These are phyloP conservation scores for Ganoderma multipileum DNA, from an alignment of 1,284 basidiomycete genomes.

Conservation along the genomic window DNA sequence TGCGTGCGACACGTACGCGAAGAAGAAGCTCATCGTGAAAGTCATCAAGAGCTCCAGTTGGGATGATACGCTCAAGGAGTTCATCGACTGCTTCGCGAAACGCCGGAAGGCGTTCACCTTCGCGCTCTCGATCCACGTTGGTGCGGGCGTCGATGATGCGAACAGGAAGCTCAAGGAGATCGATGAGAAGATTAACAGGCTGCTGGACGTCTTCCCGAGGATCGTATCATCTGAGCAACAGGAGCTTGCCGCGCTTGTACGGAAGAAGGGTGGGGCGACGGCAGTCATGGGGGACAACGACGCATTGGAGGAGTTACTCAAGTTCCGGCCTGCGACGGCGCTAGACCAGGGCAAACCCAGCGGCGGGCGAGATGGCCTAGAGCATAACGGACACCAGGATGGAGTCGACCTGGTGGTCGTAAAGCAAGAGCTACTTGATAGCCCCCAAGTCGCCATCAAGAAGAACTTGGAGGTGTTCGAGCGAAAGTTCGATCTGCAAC, in stretches of 20 bases:
- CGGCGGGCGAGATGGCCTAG: background rate
- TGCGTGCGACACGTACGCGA: slow-evolving; percentile 41
- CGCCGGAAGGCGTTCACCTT: slow-evolving; percentile 43
- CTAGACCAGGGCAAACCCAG: background rate
- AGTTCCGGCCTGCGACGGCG: background rate
- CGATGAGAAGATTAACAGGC: slow-evolving; percentile 29
- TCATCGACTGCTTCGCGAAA: slow-evolving; percentile 41
- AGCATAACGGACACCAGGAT: background rate
- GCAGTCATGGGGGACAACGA: slow-evolving; percentile 29
- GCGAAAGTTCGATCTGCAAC: slow-evolving; percentile 41
- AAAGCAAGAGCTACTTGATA: slow-evolving; percentile 18
- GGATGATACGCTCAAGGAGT: slow-evolving; percentile 44
- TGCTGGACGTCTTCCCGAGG: slow-evolving; percentile 23
- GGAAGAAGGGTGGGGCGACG: slow-evolving; percentile 31
- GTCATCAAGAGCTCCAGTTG: slow-evolving; percentile 46
- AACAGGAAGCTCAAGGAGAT: slow-evolving; percentile 42
- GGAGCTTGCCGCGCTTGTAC: slow-evolving; percentile 25
- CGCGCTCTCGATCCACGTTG: slow-evolving; percentile 44
- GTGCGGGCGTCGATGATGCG: slow-evolving; percentile 41
- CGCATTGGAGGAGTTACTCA: slow-evolving; percentile 23
- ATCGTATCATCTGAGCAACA: slow-evolving; percentile 26
- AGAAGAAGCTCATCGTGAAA: slow-evolving; percentile 43
- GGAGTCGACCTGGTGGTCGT: slow-evolving; percentile 2
- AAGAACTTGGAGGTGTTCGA: slow-evolving; percentile 38
- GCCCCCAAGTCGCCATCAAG: slow-evolving; percentile 26